phyloP scores from a whole-genome alignment of 78 protist genomes.

The Dictyostelium capitatum region DNA sequence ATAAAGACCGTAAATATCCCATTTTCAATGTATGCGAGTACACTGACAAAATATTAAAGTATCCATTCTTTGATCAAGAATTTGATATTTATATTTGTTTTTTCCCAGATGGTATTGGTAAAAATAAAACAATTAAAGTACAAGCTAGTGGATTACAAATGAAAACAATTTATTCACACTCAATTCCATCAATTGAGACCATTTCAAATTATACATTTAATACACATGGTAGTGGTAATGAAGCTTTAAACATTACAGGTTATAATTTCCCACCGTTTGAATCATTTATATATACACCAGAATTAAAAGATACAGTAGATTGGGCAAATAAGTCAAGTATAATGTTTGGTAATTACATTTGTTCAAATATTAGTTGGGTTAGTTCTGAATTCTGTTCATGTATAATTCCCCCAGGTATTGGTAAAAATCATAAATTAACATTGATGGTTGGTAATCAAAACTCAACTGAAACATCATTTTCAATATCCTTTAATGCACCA shows the following conservation, averaged over 20 bases:
- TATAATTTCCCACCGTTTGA: not conserved
- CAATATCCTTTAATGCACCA: too few species aligned
- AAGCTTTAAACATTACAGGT: not conserved
- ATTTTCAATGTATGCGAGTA: too few species aligned
- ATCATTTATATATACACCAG: not conserved
- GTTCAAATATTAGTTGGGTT: not conserved
- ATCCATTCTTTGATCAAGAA: not conserved
- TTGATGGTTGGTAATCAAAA: not conserved
- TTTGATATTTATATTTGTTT: not conserved
- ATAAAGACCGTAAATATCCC: too few species aligned
- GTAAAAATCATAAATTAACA: not conserved
- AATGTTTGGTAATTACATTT: not conserved
- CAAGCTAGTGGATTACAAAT: not conserved
- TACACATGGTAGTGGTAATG: not conserved
- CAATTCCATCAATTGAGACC: not conserved
- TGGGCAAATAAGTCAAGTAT: not conserved
- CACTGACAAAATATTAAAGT: not conserved
- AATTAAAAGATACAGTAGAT: too few species aligned
- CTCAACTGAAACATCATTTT: too few species aligned
- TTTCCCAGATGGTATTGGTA: not conserved
- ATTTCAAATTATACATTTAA: not conserved
- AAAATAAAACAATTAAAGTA: not conserved
- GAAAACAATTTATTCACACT: not conserved
- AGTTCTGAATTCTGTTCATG: not conserved
- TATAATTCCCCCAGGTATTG: slow-evolving; percentile 40